Base-by-base conservation (phyloP, 2,329 filamentous ascomycete species). In the Penicillium sp. region DNA sequence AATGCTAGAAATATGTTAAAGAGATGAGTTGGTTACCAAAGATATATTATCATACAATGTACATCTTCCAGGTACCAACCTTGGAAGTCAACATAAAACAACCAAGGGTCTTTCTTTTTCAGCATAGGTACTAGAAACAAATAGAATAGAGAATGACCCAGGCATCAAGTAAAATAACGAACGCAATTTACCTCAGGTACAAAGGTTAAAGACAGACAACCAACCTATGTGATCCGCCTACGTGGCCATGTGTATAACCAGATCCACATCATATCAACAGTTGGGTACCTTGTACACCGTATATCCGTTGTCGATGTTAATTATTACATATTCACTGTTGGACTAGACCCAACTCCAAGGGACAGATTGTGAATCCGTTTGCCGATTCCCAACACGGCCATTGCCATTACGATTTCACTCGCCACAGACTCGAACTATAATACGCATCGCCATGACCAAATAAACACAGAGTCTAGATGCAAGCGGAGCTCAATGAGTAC, bases 321-420 rank as follows among this genome's bases (percentile, higher is more conserved):
- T 48, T 23, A 25, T n/a, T 29, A 16, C 5, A 49, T 9, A 49
- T 19, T 39, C 21, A 27, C 7, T 19, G 34, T 16, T 19, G 21
- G n/a, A n/a, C 47, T 39, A 47, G 33, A 29, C 41, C 8, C 19
- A 25, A 51, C 31, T 45, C 15, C 23, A 55, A 50, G 31, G 45
- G 45, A 31, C 33, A 44, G 33, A 43, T 51, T 51, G 31, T 27
- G 46, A 55, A 50, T 43, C 38, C 36, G 43, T 33, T 49, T 48
- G 45, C 45, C 45, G n/a, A 55, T 55, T 55, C 16, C 47, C 38
- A 55, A 55, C 25, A 36, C 25, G 10, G 39, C 39, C 46, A 41
- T 34, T 25, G n/a, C 9, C 19, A 11, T 29, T 21, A 31, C 13
- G 41, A 23, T 43, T 41, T 33, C 38, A 44, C 15, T 55, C 13